These are phyloP conservation scores for Komagataella kurtzmanii DNA, from an alignment of 805 yeast species.

Conservation along the genomic window DNA sequence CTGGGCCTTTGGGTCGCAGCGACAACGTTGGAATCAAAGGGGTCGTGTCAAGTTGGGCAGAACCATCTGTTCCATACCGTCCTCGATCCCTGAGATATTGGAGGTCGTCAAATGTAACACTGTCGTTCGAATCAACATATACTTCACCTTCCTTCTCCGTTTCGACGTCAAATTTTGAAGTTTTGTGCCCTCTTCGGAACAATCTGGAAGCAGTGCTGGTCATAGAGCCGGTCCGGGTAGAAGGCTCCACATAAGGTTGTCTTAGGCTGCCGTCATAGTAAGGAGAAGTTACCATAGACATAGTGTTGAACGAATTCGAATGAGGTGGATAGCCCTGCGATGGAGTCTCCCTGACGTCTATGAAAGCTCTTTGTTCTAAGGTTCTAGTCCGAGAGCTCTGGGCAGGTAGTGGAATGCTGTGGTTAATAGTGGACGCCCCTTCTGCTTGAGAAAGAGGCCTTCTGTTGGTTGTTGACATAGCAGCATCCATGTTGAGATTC, in stretches of 20 bases:
- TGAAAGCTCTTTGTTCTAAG: not conserved
- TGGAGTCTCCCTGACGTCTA: not conserved
- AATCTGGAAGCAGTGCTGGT: conserved; percentile 8
- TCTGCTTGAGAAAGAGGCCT: not conserved
- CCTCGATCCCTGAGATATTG: conserved; percentile 53
- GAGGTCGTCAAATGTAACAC: conserved; percentile 51
- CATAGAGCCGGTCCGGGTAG: not conserved
- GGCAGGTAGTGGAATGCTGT: not conserved
- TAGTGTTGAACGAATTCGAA: not conserved
- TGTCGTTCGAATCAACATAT: conserved; percentile 19
- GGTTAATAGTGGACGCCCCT: not conserved
- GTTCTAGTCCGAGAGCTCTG: not conserved
- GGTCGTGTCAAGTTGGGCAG: conserved; percentile 34
- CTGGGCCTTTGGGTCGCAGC: conserved; percentile 15
- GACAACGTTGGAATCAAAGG: conserved; percentile 67
- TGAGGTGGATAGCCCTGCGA: not conserved
- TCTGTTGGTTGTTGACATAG: conserved; percentile 11
- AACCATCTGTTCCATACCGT: conserved; percentile 38
- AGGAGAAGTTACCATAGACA: not conserved
- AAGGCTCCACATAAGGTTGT: not conserved
- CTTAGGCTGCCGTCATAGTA: not conserved
- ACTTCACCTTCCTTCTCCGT: conserved; percentile 12
- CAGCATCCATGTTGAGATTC: conserved; percentile 18
- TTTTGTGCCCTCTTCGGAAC: conserved; percentile 3
- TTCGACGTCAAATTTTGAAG: conserved; percentile 7